A percentile compares a stretch with the other conserved stretches of the same genome.
Evolutionary conservation across 768 basidiomycete species (phyloP).

Genomic region (Auricularia sp.): DNA sequence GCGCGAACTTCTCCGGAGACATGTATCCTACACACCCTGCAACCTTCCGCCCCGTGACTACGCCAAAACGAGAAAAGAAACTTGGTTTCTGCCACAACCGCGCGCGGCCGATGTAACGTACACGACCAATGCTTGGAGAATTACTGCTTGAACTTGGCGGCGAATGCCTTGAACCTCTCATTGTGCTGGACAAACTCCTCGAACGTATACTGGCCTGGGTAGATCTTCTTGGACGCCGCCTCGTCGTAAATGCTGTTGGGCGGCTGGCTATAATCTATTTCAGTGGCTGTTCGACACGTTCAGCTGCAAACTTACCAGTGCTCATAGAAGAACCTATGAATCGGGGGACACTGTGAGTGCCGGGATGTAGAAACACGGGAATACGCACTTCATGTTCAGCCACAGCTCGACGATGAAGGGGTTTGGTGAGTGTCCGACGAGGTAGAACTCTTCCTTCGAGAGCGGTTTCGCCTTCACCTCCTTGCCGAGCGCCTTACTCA

Average conservation of each 20-base stretch:
- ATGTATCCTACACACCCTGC: too few relatives aligned
- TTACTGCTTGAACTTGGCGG: background rate
- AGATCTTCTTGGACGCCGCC: background rate
- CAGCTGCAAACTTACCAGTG: background rate
- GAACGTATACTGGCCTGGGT: background rate
- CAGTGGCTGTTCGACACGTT: background rate
- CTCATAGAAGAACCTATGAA: background rate
- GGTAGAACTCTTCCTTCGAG: background rate
- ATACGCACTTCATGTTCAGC: background rate
- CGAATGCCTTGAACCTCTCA: background rate
- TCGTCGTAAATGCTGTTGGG: background rate
- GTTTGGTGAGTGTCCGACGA: background rate
- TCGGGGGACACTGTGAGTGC: background rate
- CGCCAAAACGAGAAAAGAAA: too few relatives aligned
- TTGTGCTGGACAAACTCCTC: background rate
- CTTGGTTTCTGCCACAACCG: too few relatives aligned
- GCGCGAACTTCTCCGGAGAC: too few relatives aligned
- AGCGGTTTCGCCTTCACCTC: background rate
- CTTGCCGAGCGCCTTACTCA: background rate
- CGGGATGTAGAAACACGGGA: background rate
- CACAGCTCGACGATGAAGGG: background rate
- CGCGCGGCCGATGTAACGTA: too few relatives aligned
- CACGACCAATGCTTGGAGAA: too few relatives aligned
- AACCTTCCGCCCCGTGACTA: too few relatives aligned
- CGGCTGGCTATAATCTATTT: background rate